These are phyloP conservation scores for Hypoxylon sp. DNA, from an alignment of 2,329 filamentous ascomycete genomes.

Conservation along the genomic window DNA sequence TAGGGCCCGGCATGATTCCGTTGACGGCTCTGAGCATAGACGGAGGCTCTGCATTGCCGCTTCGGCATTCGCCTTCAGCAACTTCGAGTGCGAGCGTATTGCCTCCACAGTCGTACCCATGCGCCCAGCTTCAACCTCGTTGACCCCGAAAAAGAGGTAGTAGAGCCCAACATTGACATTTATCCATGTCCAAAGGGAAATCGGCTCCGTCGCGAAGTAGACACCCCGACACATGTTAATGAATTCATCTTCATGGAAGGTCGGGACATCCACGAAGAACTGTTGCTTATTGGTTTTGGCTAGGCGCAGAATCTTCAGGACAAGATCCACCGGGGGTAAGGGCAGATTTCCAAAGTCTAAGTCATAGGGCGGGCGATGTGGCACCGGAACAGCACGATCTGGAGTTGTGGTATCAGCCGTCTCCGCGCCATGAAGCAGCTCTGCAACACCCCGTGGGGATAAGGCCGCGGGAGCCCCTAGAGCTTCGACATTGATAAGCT, in stretches of 20 bases:
- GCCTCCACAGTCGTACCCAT: constrained; percentile 35
- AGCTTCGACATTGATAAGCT: constrained; percentile 30
- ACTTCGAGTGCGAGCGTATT: constrained; percentile 26
- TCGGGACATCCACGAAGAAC: constrained; percentile 48
- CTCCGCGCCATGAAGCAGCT: constrained; percentile 22
- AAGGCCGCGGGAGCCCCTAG: constrained; percentile 11
- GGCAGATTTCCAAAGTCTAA: constrained; percentile 37
- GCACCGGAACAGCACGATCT: background rate
- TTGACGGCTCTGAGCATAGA: constrained; percentile 49
- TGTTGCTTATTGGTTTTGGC: constrained; percentile 46
- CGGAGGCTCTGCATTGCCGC: constrained; percentile 48
- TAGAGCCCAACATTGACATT: constrained; percentile 49
- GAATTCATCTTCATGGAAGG: constrained; percentile 48
- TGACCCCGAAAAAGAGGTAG: constrained; percentile 42
- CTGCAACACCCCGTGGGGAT: constrained; percentile 19
- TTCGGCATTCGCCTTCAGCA: constrained; percentile 45
- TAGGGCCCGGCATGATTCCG: constrained; percentile 48
- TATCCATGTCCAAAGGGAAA: constrained; percentile 50
- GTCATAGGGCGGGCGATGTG: constrained; percentile 20
- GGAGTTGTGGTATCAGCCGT: constrained; percentile 1
- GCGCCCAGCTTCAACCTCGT: constrained; percentile 23
- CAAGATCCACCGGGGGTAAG: constrained; percentile 47
- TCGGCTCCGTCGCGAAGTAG: constrained; percentile 50
- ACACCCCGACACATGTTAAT: constrained; percentile 47
- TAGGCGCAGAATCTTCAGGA: constrained; percentile 49